Percentiles rank a stretch among this genome's conserved stretches.
These are phyloP conservation scores for Solanum chilense DNA, from an alignment of 257 asterid genomes.

Conservation along the genomic window DNA sequence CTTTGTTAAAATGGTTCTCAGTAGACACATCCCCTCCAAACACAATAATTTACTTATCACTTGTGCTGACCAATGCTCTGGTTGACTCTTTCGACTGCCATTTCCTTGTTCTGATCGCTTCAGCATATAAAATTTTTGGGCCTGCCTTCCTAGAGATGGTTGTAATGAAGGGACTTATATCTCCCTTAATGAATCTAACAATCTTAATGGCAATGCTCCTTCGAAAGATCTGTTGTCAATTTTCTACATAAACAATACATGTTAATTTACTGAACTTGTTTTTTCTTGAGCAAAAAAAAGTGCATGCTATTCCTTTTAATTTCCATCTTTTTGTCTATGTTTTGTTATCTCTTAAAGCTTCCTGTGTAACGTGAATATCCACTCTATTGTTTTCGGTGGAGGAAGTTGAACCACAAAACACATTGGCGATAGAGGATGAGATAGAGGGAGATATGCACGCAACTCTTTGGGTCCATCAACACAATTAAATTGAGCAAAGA, in stretches of 20 bases:
- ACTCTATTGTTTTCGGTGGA: not conserved
- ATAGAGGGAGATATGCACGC: not conserved
- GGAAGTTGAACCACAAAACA: not conserved
- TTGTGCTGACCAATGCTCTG: not conserved
- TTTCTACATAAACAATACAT: not conserved
- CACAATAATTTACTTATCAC: not conserved
- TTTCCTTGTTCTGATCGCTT: not conserved
- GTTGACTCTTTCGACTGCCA: not conserved
- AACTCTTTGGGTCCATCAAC: not conserved
- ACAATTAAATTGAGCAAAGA: not conserved
- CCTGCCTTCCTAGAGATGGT: not conserved
- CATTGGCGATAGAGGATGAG: not conserved
- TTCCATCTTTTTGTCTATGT: not conserved
- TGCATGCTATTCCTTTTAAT: not conserved
- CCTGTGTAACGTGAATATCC: not conserved
- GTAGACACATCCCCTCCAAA: not conserved
- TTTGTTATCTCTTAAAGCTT: not conserved
- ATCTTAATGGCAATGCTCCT: not conserved
- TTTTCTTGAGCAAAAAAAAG: not conserved
- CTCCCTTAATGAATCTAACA: not conserved
- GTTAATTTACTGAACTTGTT: not conserved
- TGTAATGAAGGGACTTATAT: not conserved
- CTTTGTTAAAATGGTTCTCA: not conserved
- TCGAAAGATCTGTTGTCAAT: not conserved
- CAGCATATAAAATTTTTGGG: not conserved